Evolutionary conservation across 129 eudicot species (phyloP), one percentile per base, ranked within the genome.

Genomic region (Smallanthus sonchifolius): DNA sequence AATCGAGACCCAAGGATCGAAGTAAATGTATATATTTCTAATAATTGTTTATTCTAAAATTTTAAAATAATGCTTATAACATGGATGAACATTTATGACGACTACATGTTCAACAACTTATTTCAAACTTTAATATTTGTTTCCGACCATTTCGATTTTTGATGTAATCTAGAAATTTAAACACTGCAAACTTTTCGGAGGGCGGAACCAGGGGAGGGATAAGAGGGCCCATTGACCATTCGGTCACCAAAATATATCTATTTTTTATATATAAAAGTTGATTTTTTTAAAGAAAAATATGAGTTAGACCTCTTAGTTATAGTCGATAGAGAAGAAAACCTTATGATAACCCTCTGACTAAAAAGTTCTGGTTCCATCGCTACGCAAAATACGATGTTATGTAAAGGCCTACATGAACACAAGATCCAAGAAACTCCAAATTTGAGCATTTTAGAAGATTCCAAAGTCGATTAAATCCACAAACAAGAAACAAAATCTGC

Each of bases 361-460:
- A n/a, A n/a, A n/a, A n/a, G n/a, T n/a, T n/a, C n/a, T n/a, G n/a
- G n/a, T n/a, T n/a, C n/a, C n/a, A n/a, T n/a, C n/a, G n/a, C n/a
- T n/a, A n/a, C n/a, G n/a, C n/a, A 42, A 42, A 42, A 59, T 59
- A 32, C 38, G 4, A 34, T 6, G 67, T 13, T 61, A 0, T 61
- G 48, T 52, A 56, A 65, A 64, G 78, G 78, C 83, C 68, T 65
- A 74, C 77, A 42, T 37, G 35, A 38, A 63, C 73, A 71, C 82
- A 78, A 79, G 78, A 79, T 79, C 83, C 83, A 72, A 72, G 68
- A 55, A 76, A 35, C 66, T 49, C 75, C 78, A 70, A 54, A 69
- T 69, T 75, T 74, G 3, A 80, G 77, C 68, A 70, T 70, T 61
- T 40, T 34, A 65, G 74, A 81, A 76, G 85, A 72, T 76, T 75